Evolutionary conservation across 139 green algal species (phyloP).

Genomic region (Micractinium sp.): DNA sequence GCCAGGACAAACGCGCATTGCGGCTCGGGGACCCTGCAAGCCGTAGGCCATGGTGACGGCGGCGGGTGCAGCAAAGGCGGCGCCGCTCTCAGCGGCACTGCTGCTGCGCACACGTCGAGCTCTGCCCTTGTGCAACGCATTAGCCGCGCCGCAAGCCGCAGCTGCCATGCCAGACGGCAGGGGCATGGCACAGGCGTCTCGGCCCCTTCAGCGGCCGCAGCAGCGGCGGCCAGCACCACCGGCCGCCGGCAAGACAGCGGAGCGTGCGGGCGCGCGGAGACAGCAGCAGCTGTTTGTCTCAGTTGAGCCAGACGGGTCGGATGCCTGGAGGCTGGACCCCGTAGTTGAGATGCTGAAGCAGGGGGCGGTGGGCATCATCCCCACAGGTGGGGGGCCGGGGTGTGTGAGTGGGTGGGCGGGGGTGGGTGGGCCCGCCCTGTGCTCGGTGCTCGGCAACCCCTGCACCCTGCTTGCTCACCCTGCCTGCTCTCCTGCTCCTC

Average conservation of each 20-base stretch:
- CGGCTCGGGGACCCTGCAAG: too few relatives aligned
- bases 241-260: neutral
- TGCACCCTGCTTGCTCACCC: neutral
- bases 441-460: neutral
- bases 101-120: too few relatives aligned
- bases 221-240: neutral
- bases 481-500: neutral
- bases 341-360: conserved; percentile 62
- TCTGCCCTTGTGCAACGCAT: too few relatives aligned
- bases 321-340: conserved; percentile 77
- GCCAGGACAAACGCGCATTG: too few relatives aligned
- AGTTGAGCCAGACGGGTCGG: conserved; percentile 68
- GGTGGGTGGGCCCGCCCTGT: neutral
- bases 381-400: conserved; percentile 56
- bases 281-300: conserved; percentile 13
- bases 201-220: neutral
- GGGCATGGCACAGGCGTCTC: neutral
- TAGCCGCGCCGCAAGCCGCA: neutral
- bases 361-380: conserved; percentile 84
- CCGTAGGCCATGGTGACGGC: too few relatives aligned
- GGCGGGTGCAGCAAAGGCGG: too few relatives aligned
- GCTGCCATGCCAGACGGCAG: neutral
- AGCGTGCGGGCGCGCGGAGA: neutral
- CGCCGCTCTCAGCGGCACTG: too few relatives aligned
- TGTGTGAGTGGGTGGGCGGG: neutral